Conservation (phyloP, 1,284 basidiomycete genomes). For the Fistulina hepatica region DNA sequence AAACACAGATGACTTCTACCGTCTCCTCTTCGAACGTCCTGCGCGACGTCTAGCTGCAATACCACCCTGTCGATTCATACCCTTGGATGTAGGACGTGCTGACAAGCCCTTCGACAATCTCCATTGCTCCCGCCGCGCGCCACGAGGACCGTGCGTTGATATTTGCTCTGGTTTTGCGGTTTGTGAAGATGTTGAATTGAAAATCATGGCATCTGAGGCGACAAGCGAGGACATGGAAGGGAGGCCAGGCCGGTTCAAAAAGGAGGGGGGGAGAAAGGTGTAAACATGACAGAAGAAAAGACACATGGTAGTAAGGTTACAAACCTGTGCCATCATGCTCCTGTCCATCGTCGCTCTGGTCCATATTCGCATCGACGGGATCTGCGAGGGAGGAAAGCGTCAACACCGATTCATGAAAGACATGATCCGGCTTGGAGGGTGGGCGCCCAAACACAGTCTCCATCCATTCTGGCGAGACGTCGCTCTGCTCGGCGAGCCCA, state of each 20-base stretch:
- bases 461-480: constrained; percentile 29
- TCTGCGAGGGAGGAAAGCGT: constrained; percentile 21
- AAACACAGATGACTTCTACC: constrained; percentile 29
- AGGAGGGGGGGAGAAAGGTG: constrained; percentile 3
- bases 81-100: constrained; percentile 35
- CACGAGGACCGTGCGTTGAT: constrained; percentile 65
- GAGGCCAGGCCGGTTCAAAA: not conserved
- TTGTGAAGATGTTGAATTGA: constrained; percentile 28
- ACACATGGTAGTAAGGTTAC: constrained; percentile 10
- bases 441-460: not conserved
- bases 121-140: constrained; percentile 65
- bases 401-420: constrained; percentile 18
- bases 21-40: constrained; percentile 58
- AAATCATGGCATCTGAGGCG: constrained; percentile 41
- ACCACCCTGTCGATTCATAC: constrained; percentile 58
- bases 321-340: constrained; percentile 21
- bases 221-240: constrained; percentile 6
- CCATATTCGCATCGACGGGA: constrained; percentile 8
- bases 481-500: constrained; percentile 42
- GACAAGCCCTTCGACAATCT: constrained; percentile 59
- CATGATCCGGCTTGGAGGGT: not conserved
- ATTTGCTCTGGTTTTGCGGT: constrained; percentile 30
- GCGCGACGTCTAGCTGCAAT: constrained; percentile 49
- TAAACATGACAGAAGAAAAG: constrained; percentile 9
- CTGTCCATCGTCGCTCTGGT: not conserved